A percentile compares a stretch with the other conserved stretches of the same genome.
phyloP scores from a whole-genome alignment of 2,329 filamentous ascomycete species.

The Colletotrichum orbiculare region DNA sequence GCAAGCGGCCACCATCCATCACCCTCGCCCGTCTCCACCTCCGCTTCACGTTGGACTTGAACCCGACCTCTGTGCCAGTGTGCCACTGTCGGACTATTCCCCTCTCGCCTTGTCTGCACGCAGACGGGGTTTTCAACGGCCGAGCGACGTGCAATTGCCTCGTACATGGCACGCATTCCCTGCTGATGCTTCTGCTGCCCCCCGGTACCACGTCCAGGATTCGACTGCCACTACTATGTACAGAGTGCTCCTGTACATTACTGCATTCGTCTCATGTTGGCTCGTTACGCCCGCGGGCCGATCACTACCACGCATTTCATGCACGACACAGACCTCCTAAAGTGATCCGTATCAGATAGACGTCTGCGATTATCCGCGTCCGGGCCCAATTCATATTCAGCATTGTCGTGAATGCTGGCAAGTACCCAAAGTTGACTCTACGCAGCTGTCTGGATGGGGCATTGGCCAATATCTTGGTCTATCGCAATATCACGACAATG shows the following conservation, averaged over 20 bases:
- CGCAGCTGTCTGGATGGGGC: slow-evolving; percentile 17
- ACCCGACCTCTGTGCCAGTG: slow-evolving; percentile 5
- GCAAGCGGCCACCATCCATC: slow-evolving; percentile 32
- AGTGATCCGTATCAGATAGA: slow-evolving; percentile 32
- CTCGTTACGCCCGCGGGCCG: slow-evolving; percentile 18
- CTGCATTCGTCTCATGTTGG: slow-evolving; percentile 31
- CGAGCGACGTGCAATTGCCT: slow-evolving; percentile 25
- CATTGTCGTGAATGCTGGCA: neutral
- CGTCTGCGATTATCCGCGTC: neutral
- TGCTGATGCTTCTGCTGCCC: slow-evolving; percentile 23
- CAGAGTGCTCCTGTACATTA: neutral
- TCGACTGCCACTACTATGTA: slow-evolving; percentile 27
- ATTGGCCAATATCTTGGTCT: slow-evolving; percentile 4
- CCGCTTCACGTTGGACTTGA: slow-evolving; percentile 12
- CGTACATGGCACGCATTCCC: neutral
- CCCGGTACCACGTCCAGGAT: slow-evolving; percentile 22
- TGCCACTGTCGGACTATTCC: neutral
- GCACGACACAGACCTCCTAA: slow-evolving; percentile 33
- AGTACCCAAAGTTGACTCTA: slow-evolving; percentile 3
- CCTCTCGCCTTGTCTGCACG: slow-evolving; percentile 26
- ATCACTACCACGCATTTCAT: slow-evolving; percentile 26
- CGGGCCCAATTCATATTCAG: slow-evolving; percentile 3
- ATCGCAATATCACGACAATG: slow-evolving; percentile 30
- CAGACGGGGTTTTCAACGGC: slow-evolving; percentile 22
- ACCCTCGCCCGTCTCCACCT: slow-evolving; percentile 13